Conservation (phyloP, 2,329 filamentous ascomycete species). For the Aspergillus costaricaensis region DNA sequence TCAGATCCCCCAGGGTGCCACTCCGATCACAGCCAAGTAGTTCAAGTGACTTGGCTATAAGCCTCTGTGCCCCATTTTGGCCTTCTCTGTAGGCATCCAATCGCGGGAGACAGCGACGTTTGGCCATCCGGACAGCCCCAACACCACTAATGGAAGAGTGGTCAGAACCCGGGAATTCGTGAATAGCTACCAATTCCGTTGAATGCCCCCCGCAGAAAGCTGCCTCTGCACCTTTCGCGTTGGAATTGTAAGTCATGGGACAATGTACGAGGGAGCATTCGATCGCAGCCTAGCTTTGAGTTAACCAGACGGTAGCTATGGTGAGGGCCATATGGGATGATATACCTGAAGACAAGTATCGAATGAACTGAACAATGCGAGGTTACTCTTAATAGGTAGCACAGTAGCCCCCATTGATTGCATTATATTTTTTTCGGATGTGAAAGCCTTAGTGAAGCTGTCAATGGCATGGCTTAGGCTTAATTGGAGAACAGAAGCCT, state of each 20-base stretch:
- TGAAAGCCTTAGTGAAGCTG: constrained; percentile 24
- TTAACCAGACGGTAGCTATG: constrained; percentile 19
- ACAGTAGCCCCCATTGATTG: constrained; percentile 26
- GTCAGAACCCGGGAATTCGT: constrained; percentile 10
- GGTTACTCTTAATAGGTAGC: constrained; percentile 19
- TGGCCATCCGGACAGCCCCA: constrained; percentile 31
- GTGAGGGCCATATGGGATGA: background rate
- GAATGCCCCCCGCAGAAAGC: background rate
- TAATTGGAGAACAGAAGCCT: constrained; percentile 32
- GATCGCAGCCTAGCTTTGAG: constrained; percentile 26
- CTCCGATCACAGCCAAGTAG: constrained; percentile 39
- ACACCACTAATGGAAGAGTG: constrained; percentile 19
- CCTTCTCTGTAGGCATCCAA: constrained; percentile 39
- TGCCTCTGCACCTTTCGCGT: background rate
- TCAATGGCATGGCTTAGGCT: constrained; percentile 33
- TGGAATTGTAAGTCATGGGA: background rate
- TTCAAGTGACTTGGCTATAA: constrained; percentile 36
- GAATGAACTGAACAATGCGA: constrained; percentile 22
- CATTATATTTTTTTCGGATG: constrained; percentile 15
- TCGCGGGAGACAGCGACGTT: constrained; percentile 37
- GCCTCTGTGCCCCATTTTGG: constrained; percentile 28
- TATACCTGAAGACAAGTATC: constrained; percentile 38
- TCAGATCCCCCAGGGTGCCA: constrained; percentile 42
- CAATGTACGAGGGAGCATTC: constrained; percentile 17
- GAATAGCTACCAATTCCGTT: constrained; percentile 6